Conservation (phyloP, 2,329 filamentous ascomycete genomes). For the Diaporthe citri region DNA sequence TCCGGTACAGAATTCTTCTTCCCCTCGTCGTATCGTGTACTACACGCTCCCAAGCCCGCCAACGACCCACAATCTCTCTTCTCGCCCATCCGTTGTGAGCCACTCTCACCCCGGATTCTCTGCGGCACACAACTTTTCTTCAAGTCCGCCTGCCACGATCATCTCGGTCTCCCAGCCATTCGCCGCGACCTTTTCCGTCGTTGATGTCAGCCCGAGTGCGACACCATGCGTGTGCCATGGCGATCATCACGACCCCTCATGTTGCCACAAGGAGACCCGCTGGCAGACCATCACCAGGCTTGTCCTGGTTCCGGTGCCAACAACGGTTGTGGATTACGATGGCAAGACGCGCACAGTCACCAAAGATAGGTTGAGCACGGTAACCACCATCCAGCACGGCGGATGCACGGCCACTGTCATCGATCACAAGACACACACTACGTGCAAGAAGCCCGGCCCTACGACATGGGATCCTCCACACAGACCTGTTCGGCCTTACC, state of each 20-base stretch:
- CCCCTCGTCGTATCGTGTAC: neutral
- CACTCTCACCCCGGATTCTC: neutral
- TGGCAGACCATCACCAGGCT: slow-evolving; percentile 6
- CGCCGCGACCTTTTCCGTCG: neutral
- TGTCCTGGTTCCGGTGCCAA: slow-evolving; percentile 18
- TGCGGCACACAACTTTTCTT: neutral
- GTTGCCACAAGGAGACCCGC: neutral
- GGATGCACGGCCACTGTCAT: neutral
- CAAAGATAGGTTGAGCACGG: neutral
- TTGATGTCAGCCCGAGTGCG: neutral
- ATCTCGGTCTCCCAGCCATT: neutral
- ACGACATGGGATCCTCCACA: neutral
- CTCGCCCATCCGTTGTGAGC: neutral
- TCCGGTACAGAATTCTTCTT: neutral
- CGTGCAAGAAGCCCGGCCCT: slow-evolving; percentile 2
- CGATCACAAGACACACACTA: slow-evolving; percentile 1
- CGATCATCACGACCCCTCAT: neutral
- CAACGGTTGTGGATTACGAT: slow-evolving; percentile 7
- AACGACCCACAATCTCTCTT: neutral
- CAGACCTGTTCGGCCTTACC: neutral
- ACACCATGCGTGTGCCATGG: slow-evolving; percentile 6
- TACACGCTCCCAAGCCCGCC: neutral
- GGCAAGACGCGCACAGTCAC: slow-evolving; percentile 10
- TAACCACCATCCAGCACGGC: neutral
- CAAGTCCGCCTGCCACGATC: neutral